These are phyloP conservation scores for Immersiella caudata DNA, from an alignment of 495 filamentous ascomycete species.

Conservation along the genomic window DNA sequence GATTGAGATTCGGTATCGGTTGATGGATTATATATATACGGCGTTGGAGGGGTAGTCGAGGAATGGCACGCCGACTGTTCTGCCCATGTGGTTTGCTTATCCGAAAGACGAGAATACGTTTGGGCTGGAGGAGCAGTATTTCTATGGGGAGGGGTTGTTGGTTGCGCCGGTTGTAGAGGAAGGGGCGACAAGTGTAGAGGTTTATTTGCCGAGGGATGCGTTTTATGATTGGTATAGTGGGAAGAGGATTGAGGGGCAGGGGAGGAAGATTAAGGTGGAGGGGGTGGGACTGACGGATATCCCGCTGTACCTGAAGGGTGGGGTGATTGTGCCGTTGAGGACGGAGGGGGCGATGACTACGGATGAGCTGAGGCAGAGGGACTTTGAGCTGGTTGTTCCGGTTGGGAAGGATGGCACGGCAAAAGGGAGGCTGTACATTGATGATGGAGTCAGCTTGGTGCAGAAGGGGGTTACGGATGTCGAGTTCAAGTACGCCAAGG, in stretches of 20 bases:
- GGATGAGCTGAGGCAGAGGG: constrained; percentile 62
- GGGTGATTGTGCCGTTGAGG: constrained; percentile 68
- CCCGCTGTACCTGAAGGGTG: constrained; percentile 72
- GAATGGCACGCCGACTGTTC: constrained; percentile 70
- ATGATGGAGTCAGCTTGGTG: constrained; percentile 61
- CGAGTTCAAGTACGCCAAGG: constrained; percentile 55
- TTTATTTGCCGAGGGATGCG: constrained; percentile 73
- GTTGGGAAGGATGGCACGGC: constrained; percentile 52
- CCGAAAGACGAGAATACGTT: constrained; percentile 66
- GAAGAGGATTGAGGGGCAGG: constrained; percentile 58
- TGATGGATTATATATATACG: constrained; percentile 85
- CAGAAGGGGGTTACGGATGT: constrained; percentile 54
- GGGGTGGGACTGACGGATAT: constrained; percentile 65
- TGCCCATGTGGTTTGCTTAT: constrained; percentile 73
- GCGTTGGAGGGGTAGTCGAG: constrained; percentile 64
- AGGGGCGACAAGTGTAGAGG: constrained; percentile 63
- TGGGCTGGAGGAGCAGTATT: constrained; percentile 67
- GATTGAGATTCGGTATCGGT: constrained; percentile 73
- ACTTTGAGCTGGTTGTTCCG: constrained; percentile 73
- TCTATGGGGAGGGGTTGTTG: constrained; percentile 72
- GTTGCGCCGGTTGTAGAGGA: constrained; percentile 71
- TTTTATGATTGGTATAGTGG: constrained; percentile 81
- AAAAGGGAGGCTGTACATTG: constrained; percentile 56
- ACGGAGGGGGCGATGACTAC: constrained; percentile 68
- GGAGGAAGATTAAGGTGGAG: constrained; percentile 53